Evolutionary conservation across 495 filamentous ascomycete genomes (phyloP).

Genomic region (Aspergillus biplanus): DNA sequence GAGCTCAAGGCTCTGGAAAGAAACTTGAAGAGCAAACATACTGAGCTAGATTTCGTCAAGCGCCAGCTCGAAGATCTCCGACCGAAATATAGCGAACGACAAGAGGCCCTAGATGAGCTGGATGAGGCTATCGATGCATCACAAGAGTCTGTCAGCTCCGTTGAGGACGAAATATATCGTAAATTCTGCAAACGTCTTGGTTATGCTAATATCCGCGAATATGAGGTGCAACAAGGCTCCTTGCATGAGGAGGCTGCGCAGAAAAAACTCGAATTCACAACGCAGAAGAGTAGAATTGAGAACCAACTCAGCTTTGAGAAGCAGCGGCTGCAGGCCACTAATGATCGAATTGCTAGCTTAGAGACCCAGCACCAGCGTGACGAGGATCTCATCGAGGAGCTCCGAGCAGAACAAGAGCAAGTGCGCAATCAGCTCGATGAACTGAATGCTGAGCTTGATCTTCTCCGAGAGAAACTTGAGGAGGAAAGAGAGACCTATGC

Average conservation of each 20-base stretch:
- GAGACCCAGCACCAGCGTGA: conserved; percentile 69
- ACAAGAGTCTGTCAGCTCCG: conserved; percentile 75
- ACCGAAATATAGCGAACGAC: conserved; percentile 77
- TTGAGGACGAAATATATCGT: conserved; percentile 87
- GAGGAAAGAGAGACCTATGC: conserved; percentile 65
- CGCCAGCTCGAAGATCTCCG: conserved; percentile 71
- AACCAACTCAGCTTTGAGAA: conserved; percentile 79
- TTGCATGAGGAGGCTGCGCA: conserved; percentile 85
- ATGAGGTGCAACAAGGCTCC: conserved; percentile 89
- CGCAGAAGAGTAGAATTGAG: conserved; percentile 80
- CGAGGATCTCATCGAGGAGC: conserved; percentile 63
- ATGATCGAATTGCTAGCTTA: conserved; percentile 68
- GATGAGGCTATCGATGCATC: conserved; percentile 66
- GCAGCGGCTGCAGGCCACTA: conserved; percentile 66
- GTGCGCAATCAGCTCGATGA: conserved; percentile 74
- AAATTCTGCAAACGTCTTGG: conserved; percentile 86
- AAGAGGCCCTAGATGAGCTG: conserved; percentile 66
- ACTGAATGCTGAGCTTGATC: conserved; percentile 75
- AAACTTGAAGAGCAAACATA: conserved; percentile 83
- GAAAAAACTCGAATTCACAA: conserved; percentile 82
- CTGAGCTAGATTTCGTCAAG: conserved; percentile 74
- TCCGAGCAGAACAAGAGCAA: conserved; percentile 71
- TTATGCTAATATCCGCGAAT: conserved; percentile 87
- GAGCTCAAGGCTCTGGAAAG: conserved; percentile 82
- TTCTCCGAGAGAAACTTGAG: conserved; percentile 71